Evolutionary conservation across 495 filamentous ascomycete genomes (phyloP).

Genomic region (Cercophora samala): DNA sequence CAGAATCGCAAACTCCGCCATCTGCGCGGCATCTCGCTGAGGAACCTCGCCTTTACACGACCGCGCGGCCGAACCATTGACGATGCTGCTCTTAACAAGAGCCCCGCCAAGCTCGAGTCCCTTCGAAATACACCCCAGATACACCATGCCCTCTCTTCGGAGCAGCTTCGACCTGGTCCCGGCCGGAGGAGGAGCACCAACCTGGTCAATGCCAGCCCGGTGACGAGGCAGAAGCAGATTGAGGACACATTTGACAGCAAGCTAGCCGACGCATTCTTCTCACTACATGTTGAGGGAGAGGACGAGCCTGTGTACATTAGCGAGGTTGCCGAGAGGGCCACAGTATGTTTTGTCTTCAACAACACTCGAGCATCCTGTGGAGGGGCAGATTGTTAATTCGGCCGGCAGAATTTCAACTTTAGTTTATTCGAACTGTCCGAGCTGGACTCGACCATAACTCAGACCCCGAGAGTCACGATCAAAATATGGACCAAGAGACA

Average conservation of each 20-base stretch:
- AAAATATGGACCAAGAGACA: conserved; percentile 73
- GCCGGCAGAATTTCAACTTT: conserved; percentile 74
- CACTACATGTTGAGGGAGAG: conserved; percentile 65
- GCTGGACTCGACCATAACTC: conserved; percentile 62
- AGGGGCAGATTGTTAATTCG: not conserved
- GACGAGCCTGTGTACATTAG: conserved; percentile 84
- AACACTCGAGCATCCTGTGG: not conserved
- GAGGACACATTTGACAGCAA: conserved; percentile 67
- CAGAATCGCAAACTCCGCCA: conserved; percentile 89
- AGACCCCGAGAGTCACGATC: conserved; percentile 61
- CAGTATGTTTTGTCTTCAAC: conserved; percentile 41
- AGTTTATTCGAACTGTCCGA: conserved; percentile 75
- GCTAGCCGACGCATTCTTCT: conserved; percentile 88
- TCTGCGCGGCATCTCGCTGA: conserved; percentile 79
- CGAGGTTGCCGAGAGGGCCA: conserved; percentile 72
- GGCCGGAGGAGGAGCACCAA: conserved; percentile 65
- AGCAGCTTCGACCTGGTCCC: conserved; percentile 53
- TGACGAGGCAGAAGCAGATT: conserved; percentile 67
- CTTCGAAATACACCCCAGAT: conserved; percentile 52
- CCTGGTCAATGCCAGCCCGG: conserved; percentile 64
- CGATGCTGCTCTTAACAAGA: conserved; percentile 76
- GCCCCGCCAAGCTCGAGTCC: conserved; percentile 64
- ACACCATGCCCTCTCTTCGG: conserved; percentile 70
- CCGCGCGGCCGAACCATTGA: conserved; percentile 73
- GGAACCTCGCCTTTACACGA: conserved; percentile 70